Conservation (phyloP, 1,284 basidiomycete species). For the Rhodotorula sp. region DNA sequence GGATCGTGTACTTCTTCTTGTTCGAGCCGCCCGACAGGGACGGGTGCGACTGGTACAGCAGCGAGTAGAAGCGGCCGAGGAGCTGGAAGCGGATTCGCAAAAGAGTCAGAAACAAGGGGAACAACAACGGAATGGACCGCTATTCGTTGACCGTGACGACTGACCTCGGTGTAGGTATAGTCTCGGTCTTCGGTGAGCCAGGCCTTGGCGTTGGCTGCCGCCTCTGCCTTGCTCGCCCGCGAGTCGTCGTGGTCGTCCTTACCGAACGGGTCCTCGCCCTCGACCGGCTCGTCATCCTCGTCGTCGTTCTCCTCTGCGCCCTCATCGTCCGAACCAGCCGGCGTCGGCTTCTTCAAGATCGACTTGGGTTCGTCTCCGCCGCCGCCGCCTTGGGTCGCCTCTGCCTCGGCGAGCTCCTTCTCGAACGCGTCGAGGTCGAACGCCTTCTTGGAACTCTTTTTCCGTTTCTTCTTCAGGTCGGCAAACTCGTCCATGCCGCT, state of each 20-base stretch:
- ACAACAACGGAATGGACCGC: neutral
- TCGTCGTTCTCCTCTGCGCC: slow-evolving; percentile 55
- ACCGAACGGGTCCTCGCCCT: slow-evolving; percentile 47
- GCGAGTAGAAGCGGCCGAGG: slow-evolving; percentile 85
- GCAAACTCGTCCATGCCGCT: slow-evolving; percentile 47
- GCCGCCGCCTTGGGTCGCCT: slow-evolving; percentile 29
- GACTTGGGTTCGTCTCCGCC: slow-evolving; percentile 22
- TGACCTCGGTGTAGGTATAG: slow-evolving; percentile 87
- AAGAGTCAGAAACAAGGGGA: neutral
- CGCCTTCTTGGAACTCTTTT: slow-evolving; percentile 50
- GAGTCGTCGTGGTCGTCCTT: slow-evolving; percentile 60
- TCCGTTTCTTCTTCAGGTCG: slow-evolving; percentile 51
- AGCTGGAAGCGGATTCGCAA: slow-evolving; percentile 59
- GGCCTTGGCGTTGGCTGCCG: slow-evolving; percentile 65
- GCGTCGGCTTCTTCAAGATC: slow-evolving; percentile 29
- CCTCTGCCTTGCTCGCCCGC: slow-evolving; percentile 60
- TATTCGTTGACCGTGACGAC: slow-evolving; percentile 31
- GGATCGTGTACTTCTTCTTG: slow-evolving; percentile 90
- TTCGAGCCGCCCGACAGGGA: slow-evolving; percentile 68
- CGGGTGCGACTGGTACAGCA: slow-evolving; percentile 91
- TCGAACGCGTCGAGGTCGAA: slow-evolving; percentile 69
- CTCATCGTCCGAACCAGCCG: slow-evolving; percentile 48
- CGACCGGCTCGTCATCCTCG: slow-evolving; percentile 60
- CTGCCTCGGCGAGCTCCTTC: slow-evolving; percentile 69
- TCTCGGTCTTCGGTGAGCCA: slow-evolving; percentile 87